phyloP scores from a whole-genome alignment of 1,284 basidiomycete genomes.

The Irpex sp. region DNA sequence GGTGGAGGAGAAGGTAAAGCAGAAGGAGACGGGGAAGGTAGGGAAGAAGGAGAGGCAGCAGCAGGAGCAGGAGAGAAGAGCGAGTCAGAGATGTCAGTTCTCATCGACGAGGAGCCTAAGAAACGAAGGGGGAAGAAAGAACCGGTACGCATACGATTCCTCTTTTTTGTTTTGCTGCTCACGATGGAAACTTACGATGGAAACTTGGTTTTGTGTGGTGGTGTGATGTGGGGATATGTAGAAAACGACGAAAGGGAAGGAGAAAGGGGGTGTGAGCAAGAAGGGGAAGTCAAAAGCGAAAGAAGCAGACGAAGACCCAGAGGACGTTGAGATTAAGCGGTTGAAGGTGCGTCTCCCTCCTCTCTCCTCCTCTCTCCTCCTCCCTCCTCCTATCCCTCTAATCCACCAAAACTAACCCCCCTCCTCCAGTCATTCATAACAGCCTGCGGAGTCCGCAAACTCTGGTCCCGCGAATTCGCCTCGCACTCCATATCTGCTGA shows the following conservation, averaged over 20 bases:
- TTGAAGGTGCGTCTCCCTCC: conserved; percentile 26
- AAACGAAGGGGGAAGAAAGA: conserved; percentile 30
- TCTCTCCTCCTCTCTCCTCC: too few species aligned
- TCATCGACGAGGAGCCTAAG: conserved; percentile 51
- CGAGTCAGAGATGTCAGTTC: conserved; percentile 59
- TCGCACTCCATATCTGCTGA: too few species aligned
- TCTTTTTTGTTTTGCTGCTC: not conserved
- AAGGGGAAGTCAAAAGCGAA: conserved; percentile 5
- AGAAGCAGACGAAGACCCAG: conserved; percentile 25
- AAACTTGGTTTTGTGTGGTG: too few species aligned
- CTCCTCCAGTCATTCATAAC: conserved; percentile 55
- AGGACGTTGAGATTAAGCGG: conserved; percentile 33
- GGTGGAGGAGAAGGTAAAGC: not conserved
- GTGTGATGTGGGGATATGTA: not conserved
- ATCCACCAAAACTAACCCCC: too few species aligned
- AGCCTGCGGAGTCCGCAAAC: conserved; percentile 79
- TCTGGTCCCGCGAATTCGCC: conserved; percentile 77
- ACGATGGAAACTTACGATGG: too few species aligned
- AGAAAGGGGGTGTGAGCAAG: not conserved
- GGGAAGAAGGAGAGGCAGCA: not conserved
- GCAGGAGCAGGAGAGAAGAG: conserved; percentile 40
- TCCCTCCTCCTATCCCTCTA: too few species aligned
- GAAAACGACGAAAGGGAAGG: too few species aligned
- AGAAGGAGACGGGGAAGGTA: not conserved
- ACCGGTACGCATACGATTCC: conserved; percentile 10